Percentiles rank a stretch among this genome's conserved stretches.
Conservation (phyloP, 345 rosid species). For the Cardiospermum halicacabum region DNA sequence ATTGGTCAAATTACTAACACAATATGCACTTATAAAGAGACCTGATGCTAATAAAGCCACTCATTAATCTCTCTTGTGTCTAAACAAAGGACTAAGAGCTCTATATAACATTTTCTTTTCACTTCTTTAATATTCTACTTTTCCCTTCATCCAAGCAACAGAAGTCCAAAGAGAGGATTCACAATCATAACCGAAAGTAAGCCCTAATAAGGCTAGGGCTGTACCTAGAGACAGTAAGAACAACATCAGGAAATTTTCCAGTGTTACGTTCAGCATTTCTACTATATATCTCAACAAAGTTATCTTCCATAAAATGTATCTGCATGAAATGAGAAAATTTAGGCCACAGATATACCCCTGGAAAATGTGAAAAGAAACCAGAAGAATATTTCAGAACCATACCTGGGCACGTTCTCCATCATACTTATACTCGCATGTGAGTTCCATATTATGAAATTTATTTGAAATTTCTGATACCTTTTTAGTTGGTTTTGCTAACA, state of each 20-base stretch:
- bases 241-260: slow-evolving; percentile 86
- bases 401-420: slow-evolving; percentile 99
- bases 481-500: slow-evolving; percentile 93
- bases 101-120: neutral
- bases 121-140: neutral
- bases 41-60: neutral
- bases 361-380: neutral
- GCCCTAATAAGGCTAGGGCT: slow-evolving; percentile 5
- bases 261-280: slow-evolving; percentile 93
- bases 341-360: slow-evolving; percentile 4
- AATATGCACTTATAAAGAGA: neutral
- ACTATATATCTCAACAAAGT: slow-evolving; percentile 89
- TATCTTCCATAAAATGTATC: slow-evolving; percentile 89
- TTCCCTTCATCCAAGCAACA: neutral
- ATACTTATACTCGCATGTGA: slow-evolving; percentile 86
- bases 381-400: slow-evolving; percentile 11
- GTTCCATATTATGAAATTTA: slow-evolving; percentile 77
- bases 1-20: neutral
- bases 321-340: slow-evolving; percentile 22
- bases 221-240: slow-evolving; percentile 67
- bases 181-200: neutral
- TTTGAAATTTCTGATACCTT: slow-evolving; percentile 73
- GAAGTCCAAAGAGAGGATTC: neutral
- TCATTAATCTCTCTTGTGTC: neutral
- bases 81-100: neutral